phyloP scores from a whole-genome alignment of 768 basidiomycete genomes.

The Mycena rebaudengoi region DNA sequence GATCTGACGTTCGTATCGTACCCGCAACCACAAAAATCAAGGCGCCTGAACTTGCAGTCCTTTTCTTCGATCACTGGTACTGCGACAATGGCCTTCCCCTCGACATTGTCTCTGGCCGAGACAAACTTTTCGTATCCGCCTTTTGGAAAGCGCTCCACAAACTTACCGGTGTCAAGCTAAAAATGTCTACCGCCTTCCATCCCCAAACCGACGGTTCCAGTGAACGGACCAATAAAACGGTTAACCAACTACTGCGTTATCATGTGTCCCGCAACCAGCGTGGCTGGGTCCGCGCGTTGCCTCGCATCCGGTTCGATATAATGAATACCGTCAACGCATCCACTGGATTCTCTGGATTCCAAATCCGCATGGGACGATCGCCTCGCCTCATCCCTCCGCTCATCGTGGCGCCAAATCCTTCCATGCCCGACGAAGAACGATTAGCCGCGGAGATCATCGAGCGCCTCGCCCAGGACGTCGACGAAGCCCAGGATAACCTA shows the following conservation, averaged over 20 bases:
- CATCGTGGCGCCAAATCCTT: background rate
- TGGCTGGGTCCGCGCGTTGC: slow-evolving; percentile 38
- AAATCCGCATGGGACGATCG: slow-evolving; percentile 28
- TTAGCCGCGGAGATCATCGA: background rate
- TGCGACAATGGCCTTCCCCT: too few relatives aligned
- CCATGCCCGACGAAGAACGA: background rate
- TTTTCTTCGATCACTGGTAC: too few relatives aligned
- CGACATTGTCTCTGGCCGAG: too few relatives aligned
- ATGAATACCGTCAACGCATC: slow-evolving; percentile 40
- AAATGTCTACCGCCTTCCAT: slow-evolving; percentile 44
- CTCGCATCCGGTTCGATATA: slow-evolving; percentile 34
- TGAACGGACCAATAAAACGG: slow-evolving; percentile 37
- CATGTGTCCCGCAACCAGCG: slow-evolving; percentile 37
- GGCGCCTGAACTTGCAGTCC: too few relatives aligned
- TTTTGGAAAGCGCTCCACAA: too few relatives aligned
- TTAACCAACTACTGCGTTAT: slow-evolving; percentile 34
- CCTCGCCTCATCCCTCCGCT: slow-evolving; percentile 35
- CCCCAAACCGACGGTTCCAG: slow-evolving; percentile 45
- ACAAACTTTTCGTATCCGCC: too few relatives aligned
- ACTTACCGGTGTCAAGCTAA: too few relatives aligned
- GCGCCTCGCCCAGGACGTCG: slow-evolving; percentile 19
- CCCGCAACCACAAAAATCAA: too few relatives aligned
- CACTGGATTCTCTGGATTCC: slow-evolving; percentile 39
- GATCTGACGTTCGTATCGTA: too few relatives aligned
- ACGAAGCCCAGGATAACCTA: slow-evolving; percentile 44